These are phyloP conservation scores for Pythium insidiosum DNA, from an alignment of 352 stramenopile genomes.

Conservation along the genomic window DNA sequence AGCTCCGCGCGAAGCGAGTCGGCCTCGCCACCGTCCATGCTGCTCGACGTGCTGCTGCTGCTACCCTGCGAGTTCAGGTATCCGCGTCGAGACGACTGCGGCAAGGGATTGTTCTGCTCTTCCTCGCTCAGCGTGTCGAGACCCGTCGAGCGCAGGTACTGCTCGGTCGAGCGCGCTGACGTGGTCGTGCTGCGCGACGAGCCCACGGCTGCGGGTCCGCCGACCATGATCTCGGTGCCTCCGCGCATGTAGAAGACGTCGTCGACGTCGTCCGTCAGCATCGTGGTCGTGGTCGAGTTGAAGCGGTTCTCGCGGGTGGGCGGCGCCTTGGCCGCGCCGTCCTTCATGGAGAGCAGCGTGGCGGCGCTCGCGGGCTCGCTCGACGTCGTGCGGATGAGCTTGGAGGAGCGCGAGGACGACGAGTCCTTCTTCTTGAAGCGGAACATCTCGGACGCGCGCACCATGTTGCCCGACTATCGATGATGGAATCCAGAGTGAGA, in stretches of 20 bases:
- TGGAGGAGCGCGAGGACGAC: neutral
- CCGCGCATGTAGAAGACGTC: constrained; percentile 42
- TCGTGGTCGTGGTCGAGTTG: constrained; percentile 17
- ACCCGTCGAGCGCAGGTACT: constrained; percentile 40
- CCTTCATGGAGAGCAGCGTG: neutral
- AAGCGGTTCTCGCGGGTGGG: constrained; percentile 6
- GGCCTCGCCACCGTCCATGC: neutral
- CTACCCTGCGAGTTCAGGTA: too few species aligned
- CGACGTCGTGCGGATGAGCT: neutral
- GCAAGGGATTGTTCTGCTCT: constrained; percentile 1
- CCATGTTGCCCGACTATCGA: too few species aligned
- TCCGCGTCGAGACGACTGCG: too few species aligned
- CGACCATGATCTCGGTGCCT: constrained; percentile 11
- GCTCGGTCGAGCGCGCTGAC: constrained; percentile 21
- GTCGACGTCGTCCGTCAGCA: constrained; percentile 61
- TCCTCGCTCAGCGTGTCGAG: constrained; percentile 56
- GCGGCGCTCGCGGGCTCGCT: too few species aligned
- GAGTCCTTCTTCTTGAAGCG: constrained; percentile 50
- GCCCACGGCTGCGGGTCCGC: too few species aligned
- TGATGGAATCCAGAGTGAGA: too few species aligned
- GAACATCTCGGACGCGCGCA: too few species aligned
- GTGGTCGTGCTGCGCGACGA: constrained; percentile 8
- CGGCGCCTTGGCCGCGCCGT: neutral
- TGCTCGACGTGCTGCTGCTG: neutral
- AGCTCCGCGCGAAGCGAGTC: constrained; percentile 40